A percentile compares a stretch with the other conserved stretches of the same genome.
Evolutionary conservation across 192 early-diverging fungal genomes (phyloP).

Genomic region (Linnemannia exigua): DNA sequence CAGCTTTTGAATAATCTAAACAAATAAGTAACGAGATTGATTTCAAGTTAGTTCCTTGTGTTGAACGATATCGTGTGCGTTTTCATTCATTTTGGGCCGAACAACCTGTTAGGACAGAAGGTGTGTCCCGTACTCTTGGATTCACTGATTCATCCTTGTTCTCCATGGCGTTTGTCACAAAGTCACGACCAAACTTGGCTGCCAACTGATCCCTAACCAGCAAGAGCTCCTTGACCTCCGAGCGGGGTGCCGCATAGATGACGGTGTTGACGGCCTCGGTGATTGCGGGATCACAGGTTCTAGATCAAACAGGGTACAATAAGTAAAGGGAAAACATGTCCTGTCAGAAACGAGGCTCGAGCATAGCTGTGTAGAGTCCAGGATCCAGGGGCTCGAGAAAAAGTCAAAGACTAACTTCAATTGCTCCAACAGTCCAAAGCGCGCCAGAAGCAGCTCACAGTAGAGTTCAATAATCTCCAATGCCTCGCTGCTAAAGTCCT

Average conservation of each 20-base stretch:
- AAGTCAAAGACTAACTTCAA: constrained; percentile 66
- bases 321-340: not conserved
- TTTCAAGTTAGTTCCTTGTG: not conserved
- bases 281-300: constrained; percentile 85
- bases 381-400: not conserved
- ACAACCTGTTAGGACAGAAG: not conserved
- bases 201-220: constrained; percentile 83
- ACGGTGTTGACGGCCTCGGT: constrained; percentile 90
- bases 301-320: constrained; percentile 20
- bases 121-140: constrained; percentile 65
- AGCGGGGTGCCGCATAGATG: constrained; percentile 91
- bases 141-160: constrained; percentile 84
- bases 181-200: constrained; percentile 88
- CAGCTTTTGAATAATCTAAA: constrained; percentile 86
- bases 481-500: constrained; percentile 94
- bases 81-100: constrained; percentile 2
- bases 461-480: constrained; percentile 95
- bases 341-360: not conserved
- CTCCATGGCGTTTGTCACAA: constrained; percentile 80
- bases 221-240: constrained; percentile 87
- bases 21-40: not conserved
- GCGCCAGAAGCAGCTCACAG: constrained; percentile 88
- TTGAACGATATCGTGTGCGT: no score
- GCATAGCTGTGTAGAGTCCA: not conserved
- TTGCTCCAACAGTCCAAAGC: constrained; percentile 90